Base-by-base conservation (phyloP, 2,329 filamentous ascomycete species). In the Alternaria conjuncta region DNA sequence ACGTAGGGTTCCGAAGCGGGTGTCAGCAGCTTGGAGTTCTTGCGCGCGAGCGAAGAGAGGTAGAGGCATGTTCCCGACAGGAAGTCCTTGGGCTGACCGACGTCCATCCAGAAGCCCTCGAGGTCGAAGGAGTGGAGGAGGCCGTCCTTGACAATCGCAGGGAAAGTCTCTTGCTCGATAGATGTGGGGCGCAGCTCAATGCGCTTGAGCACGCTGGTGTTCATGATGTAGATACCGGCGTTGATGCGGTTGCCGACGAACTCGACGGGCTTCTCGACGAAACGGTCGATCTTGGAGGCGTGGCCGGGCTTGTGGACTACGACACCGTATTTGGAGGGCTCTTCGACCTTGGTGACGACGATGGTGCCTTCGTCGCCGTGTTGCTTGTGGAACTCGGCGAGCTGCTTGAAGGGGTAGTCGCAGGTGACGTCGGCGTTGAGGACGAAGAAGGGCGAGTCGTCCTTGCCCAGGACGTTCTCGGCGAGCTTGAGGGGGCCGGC, bases 231-330 rank as follows among this genome's bases (percentile, higher is more conserved):
- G 83, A 98, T 93, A 84, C 96, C 96, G 72, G 95, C 96, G 77
- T 98, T 98, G 87, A 98, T 98, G 71, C 95, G 92, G 88, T 98
- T 98, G 76, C 95, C 95, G 62, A 98, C 95, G 79, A 97, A 98
- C 84, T 98, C 93, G 79, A 98, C 93, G 41, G 95, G 95, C 87
- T 99, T 99, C 89, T 99, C 95, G 73, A 99, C 96, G 85, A 99
- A 99, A 73, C 96, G 94, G 83, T 99, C 96, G 82, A 99, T 98
- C 79, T 92, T 90, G 50, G 93, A 93, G 58, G 92, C 84, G 84
- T 97, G 93, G 82, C 90, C 92, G 67, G 94, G 93, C 86, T 97
- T 96, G 89, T 98, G 95, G 28, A 99, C 96, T 60, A 99, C 90
- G 73, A 99, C 95, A 88, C 95, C 95, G 81, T 98, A 99, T 84